A percentile compares a stretch with the other conserved stretches of the same genome.
phyloP scores from a whole-genome alignment of 345 rosid genomes.

The Lepidium didymum region DNA sequence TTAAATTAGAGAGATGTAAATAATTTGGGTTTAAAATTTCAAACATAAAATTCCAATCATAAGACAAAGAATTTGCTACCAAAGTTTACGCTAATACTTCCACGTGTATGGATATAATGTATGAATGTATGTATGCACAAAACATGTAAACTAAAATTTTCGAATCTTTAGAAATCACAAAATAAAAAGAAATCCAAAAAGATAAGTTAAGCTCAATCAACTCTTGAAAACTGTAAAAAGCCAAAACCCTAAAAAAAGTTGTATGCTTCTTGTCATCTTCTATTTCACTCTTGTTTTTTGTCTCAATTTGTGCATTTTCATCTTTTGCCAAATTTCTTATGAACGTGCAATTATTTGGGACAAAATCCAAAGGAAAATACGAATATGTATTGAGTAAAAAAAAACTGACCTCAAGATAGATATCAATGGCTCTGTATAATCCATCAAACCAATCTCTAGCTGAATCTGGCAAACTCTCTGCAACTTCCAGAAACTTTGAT shows the following conservation, averaged over 20 bases:
- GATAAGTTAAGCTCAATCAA: slow-evolving; percentile 11
- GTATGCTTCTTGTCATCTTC: slow-evolving; percentile 23
- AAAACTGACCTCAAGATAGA: slow-evolving; percentile 59
- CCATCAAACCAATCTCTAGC: slow-evolving; percentile 76
- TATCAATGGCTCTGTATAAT: slow-evolving; percentile 71
- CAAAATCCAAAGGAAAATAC: background rate
- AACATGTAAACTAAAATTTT: slow-evolving; percentile 3
- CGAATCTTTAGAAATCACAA: slow-evolving; percentile 21
- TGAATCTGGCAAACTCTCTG: slow-evolving; percentile 65
- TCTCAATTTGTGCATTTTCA: background rate
- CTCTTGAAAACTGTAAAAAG: slow-evolving; percentile 19
- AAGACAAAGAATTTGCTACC: background rate
- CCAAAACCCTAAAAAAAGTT: slow-evolving; percentile 1
- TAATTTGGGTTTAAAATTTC: slow-evolving; percentile 8
- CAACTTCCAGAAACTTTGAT: slow-evolving; percentile 60
- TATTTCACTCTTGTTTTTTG: slow-evolving; percentile 17
- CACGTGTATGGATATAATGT: slow-evolving; percentile 2
- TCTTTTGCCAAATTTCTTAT: background rate
- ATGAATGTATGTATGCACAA: background rate
- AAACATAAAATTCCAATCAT: background rate
- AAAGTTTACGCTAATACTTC: background rate
- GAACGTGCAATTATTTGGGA: slow-evolving; percentile 2
- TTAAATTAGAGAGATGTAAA: background rate
- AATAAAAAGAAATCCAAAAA: slow-evolving; percentile 10
- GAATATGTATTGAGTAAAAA: background rate